These are phyloP conservation scores for Colletotrichum phormii DNA, from an alignment of 2,329 filamentous ascomycete genomes.

Conservation along the genomic window DNA sequence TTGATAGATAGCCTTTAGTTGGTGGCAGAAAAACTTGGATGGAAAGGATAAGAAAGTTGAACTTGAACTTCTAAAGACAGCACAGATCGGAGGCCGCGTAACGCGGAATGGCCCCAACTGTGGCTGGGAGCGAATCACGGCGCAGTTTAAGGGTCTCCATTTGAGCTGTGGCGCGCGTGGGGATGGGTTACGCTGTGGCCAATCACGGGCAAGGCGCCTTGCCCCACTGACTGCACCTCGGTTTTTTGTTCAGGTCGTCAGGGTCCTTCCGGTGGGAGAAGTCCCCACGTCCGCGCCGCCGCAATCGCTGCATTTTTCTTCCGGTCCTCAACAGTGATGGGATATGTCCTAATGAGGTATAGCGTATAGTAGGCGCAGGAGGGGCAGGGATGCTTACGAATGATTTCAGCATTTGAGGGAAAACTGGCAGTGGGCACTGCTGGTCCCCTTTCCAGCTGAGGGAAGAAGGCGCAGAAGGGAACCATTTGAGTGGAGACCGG, in stretches of 20 bases:
- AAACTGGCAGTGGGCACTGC: no score
- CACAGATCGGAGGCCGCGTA: conserved; percentile 26
- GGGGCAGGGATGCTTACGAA: background rate
- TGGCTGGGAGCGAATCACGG: conserved; percentile 16
- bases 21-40: no score
- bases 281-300: background rate
- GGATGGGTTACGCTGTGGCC: background rate
- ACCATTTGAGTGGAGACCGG: background rate
- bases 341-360: background rate
- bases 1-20: no score
- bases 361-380: background rate
- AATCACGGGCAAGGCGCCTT: conserved; percentile 15
- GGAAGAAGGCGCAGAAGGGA: conserved; percentile 27
- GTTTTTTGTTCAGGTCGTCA: conserved; percentile 10
- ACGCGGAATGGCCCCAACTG: conserved; percentile 2
- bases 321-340: background rate
- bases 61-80: no score
- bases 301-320: background rate
- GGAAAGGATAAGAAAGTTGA: no score
- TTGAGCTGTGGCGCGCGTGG: background rate
- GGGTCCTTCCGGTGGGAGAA: conserved; percentile 9
- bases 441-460: conserved; percentile 15
- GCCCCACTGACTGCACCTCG: background rate
- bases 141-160: background rate
- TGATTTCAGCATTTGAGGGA: conserved; percentile 1